Evolutionary conservation across 108 stramenopile species (phyloP).

Genomic region (Cyclostephanos invisitatus): DNA sequence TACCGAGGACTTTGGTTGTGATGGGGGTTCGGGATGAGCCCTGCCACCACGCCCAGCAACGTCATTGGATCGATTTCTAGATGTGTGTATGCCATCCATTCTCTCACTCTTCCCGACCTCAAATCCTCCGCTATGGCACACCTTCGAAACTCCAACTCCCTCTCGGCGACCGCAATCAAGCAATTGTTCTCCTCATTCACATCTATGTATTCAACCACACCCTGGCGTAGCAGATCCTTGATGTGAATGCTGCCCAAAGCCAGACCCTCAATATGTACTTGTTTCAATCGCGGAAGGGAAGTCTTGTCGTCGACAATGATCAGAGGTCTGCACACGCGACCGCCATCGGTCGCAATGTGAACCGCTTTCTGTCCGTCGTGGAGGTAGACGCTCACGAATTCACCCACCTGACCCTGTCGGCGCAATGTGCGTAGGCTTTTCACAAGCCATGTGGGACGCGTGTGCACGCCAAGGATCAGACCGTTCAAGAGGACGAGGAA

Average conservation of each 20-base stretch:
- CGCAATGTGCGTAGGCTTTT: constrained; percentile 79
- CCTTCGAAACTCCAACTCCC: constrained; percentile 75
- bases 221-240: constrained; percentile 83
- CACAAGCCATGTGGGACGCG: constrained; percentile 74
- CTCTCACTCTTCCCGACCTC: constrained; percentile 27
- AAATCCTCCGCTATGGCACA: constrained; percentile 53
- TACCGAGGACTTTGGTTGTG: constrained; percentile 97
- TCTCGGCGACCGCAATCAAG: constrained; percentile 91
- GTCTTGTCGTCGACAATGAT: constrained; percentile 90
- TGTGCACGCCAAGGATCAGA: constrained; percentile 88
- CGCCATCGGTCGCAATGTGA: constrained; percentile 97
- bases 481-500: constrained; percentile 98
- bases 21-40: constrained; percentile 97
- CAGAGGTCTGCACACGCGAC: constrained; percentile 96
- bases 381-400: constrained; percentile 96
- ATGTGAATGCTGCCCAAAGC: constrained; percentile 74
- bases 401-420: constrained; percentile 89
- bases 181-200: constrained; percentile 99
- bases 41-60: constrained; percentile 96
- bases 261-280: constrained; percentile 85
- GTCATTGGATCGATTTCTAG: constrained; percentile 99
- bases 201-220: constrained; percentile 98
- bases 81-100: constrained; percentile 90
- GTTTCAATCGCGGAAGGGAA: constrained; percentile 70
- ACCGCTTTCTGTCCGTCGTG: constrained; percentile 94